A percentile compares a stretch with the other conserved stretches of the same genome.
Evolutionary conservation across 2,329 filamentous ascomycete species (phyloP).

Genomic region (Phialophora expanda): DNA sequence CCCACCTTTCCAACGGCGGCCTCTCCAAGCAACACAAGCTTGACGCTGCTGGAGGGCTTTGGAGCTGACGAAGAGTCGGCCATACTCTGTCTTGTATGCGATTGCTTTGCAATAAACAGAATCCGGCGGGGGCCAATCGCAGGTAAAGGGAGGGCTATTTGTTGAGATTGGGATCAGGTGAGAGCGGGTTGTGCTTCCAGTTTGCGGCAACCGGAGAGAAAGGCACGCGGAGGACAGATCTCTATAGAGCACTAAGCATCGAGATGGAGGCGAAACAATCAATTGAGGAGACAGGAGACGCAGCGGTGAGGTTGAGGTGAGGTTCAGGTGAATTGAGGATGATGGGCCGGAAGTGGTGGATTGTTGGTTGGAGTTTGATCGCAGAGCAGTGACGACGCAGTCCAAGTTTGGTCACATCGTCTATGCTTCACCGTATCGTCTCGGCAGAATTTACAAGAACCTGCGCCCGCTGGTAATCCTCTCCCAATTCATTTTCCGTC

Average conservation of each 20-base stretch:
- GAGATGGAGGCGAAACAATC: background rate
- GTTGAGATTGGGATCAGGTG: constrained; percentile 3
- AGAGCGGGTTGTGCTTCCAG: background rate
- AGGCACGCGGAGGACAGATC: background rate
- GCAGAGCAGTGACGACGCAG: constrained; percentile 17
- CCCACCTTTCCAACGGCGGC: constrained; percentile 96
- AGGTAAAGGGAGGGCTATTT: background rate
- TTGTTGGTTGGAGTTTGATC: constrained; percentile 5
- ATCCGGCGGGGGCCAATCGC: background rate
- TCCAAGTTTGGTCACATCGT: background rate
- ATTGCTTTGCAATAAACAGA: background rate
- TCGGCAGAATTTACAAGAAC: background rate
- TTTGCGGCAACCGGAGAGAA: background rate
- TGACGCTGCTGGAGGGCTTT: constrained; percentile 99
- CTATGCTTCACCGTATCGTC: constrained; percentile 5
- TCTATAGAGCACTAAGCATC: background rate
- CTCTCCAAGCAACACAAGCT: constrained; percentile 96
- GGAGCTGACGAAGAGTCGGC: constrained; percentile 73
- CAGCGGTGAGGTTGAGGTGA: background rate
- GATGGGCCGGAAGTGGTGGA: constrained; percentile 15
- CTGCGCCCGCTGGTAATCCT: background rate
- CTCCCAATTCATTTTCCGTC: constrained; percentile 5
- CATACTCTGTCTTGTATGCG: constrained; percentile 56
- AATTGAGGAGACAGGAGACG: background rate
- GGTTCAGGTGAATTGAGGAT: constrained; percentile 11